Evolutionary conservation across 2,329 filamentous ascomycete species (phyloP).

Genomic region (Colletotrichum karsti): DNA sequence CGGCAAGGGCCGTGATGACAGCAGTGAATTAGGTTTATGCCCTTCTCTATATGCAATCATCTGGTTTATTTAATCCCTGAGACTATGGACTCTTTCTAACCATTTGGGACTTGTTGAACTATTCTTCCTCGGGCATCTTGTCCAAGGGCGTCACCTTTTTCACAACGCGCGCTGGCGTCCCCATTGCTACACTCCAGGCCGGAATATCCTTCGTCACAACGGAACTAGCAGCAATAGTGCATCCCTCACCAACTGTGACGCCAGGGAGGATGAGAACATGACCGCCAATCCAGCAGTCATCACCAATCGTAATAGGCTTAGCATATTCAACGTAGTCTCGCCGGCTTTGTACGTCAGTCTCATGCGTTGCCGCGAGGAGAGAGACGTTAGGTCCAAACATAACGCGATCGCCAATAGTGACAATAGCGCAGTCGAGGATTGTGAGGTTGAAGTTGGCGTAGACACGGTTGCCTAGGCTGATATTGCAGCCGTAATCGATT

Average conservation of each 20-base stretch:
- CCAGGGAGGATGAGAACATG: slow-evolving; percentile 42
- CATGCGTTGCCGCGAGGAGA: slow-evolving; percentile 47
- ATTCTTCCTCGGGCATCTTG: too few species aligned
- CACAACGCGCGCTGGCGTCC: too few species aligned
- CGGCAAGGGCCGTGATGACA: neutral
- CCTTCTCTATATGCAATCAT: too few species aligned
- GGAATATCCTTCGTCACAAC: slow-evolving; percentile 49
- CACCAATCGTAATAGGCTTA: slow-evolving; percentile 54
- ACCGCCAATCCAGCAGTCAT: slow-evolving; percentile 51
- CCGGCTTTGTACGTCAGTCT: slow-evolving; percentile 55
- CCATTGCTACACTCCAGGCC: too few species aligned
- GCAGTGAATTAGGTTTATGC: too few species aligned
- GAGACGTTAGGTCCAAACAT: neutral
- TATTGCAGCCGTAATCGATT: slow-evolving; percentile 74
- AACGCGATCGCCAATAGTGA: neutral
- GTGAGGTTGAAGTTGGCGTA: slow-evolving; percentile 65
- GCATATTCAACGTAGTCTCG: slow-evolving; percentile 58
- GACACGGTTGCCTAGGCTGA: slow-evolving; percentile 68
- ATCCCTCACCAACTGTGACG: slow-evolving; percentile 48
- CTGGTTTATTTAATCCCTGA: too few species aligned
- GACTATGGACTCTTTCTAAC: too few species aligned
- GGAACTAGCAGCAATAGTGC: slow-evolving; percentile 47
- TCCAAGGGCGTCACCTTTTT: too few species aligned
- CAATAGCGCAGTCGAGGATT: neutral
- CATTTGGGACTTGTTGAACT: too few species aligned